phyloP scores from a whole-genome alignment of 2,329 filamentous ascomycete species.

The Davidsoniella virescens region DNA sequence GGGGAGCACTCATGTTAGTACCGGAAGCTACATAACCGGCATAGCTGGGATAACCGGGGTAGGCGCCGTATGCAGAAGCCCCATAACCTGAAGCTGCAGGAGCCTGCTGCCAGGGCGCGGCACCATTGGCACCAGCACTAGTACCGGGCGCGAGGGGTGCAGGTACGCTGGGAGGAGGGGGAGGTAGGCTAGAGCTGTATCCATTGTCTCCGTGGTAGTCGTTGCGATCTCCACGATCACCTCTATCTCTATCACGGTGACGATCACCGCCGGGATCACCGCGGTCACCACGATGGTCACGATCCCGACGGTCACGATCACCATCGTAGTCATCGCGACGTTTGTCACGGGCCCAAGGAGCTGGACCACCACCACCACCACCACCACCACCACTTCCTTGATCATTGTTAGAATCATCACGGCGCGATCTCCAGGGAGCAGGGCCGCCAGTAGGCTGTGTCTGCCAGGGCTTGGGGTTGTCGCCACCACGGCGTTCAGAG shows the following conservation, averaged over 20 bases:
- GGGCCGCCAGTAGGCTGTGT: constrained; percentile 68
- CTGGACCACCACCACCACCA: constrained; percentile 29
- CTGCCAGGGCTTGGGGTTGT: constrained; percentile 70
- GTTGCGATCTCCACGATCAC: constrained; percentile 16
- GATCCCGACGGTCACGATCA: constrained; percentile 26
- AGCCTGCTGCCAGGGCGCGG: constrained; percentile 46
- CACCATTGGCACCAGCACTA: constrained; percentile 14
- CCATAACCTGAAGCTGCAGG: constrained; percentile 2
- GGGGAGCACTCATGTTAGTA: constrained; percentile 22
- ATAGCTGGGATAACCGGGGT: constrained; percentile 31
- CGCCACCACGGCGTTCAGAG: constrained; percentile 28
- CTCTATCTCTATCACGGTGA: constrained; percentile 14
- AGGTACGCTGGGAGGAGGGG: constrained; percentile 13
- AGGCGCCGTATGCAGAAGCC: constrained; percentile 41
- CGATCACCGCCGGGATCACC: constrained; percentile 18
- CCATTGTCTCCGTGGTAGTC: constrained; percentile 15
- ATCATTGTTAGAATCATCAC: constrained; percentile 32
- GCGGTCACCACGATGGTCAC: constrained; percentile 12
- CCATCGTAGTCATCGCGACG: constrained; percentile 29
- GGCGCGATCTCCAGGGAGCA: constrained; percentile 58
- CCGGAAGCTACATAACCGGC: constrained; percentile 36
- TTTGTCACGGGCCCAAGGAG: constrained; percentile 48
- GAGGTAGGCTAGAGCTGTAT: constrained; percentile 13
- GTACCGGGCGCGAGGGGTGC: constrained; percentile 22
- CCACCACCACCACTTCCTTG: constrained; percentile 27